Conservation (phyloP, 2,329 filamentous ascomycete species). For the Colletotrichum sp. region DNA sequence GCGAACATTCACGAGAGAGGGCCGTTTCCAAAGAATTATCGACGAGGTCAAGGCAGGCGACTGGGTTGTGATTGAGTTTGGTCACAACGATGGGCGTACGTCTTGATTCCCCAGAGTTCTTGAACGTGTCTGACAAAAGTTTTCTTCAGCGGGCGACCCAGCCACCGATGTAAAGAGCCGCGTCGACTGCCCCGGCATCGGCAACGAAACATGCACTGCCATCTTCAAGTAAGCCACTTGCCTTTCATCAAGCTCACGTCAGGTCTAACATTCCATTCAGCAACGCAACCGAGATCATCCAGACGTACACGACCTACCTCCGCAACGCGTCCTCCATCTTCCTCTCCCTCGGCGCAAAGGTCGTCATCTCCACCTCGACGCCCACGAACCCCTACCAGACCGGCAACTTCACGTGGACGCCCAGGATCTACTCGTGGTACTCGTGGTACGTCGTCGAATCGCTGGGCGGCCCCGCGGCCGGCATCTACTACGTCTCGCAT, state of each 20-base stretch:
- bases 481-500: constrained; percentile 63
- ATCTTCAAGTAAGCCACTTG: constrained; percentile 34
- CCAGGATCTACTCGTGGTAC: constrained; percentile 62
- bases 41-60: constrained; percentile 59
- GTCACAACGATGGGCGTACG: constrained; percentile 70
- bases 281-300: constrained; percentile 50
- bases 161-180: constrained; percentile 57
- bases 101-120: not conserved
- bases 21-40: constrained; percentile 63
- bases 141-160: not conserved
- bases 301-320: constrained; percentile 66
- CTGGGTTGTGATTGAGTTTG: constrained; percentile 73
- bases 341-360: constrained; percentile 60
- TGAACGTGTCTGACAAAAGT: not conserved
- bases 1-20: constrained; percentile 69
- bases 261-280: not conserved
- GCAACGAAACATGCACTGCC: constrained; percentile 58
- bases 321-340: constrained; percentile 59
- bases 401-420: constrained; percentile 51
- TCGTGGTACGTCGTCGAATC: constrained; percentile 25
- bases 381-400: constrained; percentile 63
- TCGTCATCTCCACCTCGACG: constrained; percentile 63
- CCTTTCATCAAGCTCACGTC: rapidly evolving
- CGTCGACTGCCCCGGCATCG: constrained; percentile 60
- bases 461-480: constrained; percentile 35